phyloP scores from a whole-genome alignment of 1,284 basidiomycete species.

The Cystobasidium slooffiae region DNA sequence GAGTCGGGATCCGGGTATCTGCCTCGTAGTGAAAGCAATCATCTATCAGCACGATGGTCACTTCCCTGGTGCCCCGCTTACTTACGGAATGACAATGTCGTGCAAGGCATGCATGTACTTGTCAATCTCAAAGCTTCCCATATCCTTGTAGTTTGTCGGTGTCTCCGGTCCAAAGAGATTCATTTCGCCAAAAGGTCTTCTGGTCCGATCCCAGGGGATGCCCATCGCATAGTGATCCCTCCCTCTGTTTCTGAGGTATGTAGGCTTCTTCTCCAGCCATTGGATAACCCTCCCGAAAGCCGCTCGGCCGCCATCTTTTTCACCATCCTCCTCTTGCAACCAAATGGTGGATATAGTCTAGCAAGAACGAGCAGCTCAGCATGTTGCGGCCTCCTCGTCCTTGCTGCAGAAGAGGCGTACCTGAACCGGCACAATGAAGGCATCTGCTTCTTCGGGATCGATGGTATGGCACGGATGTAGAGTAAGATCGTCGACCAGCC shows the following conservation, averaged over 20 bases:
- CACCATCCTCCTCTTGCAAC: slow-evolving; percentile 19
- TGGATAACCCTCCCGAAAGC: slow-evolving; percentile 14
- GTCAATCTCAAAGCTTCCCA: background rate
- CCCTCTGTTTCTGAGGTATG: slow-evolving; percentile 9
- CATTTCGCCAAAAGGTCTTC: slow-evolving; percentile 33
- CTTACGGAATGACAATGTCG: slow-evolving; percentile 35
- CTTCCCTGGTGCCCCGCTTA: background rate
- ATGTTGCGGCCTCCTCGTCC: background rate
- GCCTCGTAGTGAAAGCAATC: background rate
- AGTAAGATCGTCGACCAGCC: slow-evolving; percentile 17
- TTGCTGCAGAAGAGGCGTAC: background rate
- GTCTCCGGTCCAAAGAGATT: slow-evolving; percentile 27
- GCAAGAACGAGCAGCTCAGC: background rate
- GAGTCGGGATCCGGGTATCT: slow-evolving; percentile 36
- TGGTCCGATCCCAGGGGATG: slow-evolving; percentile 23
- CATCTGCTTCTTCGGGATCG: slow-evolving; percentile 34
- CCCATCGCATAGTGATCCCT: slow-evolving; percentile 34
- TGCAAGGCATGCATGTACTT: slow-evolving; percentile 20
- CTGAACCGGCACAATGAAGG: slow-evolving; percentile 32
- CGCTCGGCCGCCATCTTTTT: slow-evolving; percentile 6
- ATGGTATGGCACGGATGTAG: slow-evolving; percentile 34
- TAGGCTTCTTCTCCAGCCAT: slow-evolving; percentile 21
- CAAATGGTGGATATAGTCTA: slow-evolving; percentile 31
- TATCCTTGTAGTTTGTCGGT: slow-evolving; percentile 12
- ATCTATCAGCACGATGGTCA: background rate